Conservation (phyloP, 2,329 filamentous ascomycete species). For the Penicillium sp. region DNA sequence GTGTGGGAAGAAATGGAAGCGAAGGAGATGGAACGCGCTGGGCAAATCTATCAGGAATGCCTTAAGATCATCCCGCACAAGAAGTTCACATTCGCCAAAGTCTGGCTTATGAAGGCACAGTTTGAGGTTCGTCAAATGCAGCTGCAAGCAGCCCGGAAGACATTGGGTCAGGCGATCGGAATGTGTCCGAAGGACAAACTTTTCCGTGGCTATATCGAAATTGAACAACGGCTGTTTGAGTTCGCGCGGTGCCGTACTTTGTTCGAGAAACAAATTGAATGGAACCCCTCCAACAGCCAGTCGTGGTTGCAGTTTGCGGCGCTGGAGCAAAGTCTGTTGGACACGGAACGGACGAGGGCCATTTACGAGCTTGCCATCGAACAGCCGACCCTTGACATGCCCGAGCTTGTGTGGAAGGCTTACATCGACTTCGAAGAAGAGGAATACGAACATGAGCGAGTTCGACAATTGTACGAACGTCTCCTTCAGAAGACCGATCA, state of each 20-base stretch:
- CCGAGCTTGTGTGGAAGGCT: conserved; percentile 93
- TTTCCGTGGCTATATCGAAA: conserved; percentile 88
- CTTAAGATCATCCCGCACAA: conserved; percentile 88
- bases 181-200: conserved; percentile 95
- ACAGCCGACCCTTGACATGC: conserved; percentile 88
- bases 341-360: conserved; percentile 78
- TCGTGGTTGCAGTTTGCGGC: conserved; percentile 97
- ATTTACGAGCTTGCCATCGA: conserved; percentile 89
- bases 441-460: conserved; percentile 83
- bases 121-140: conserved; percentile 89
- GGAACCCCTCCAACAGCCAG: conserved; percentile 84
- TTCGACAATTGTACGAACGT: conserved; percentile 80
- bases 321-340: conserved; percentile 85
- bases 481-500: conserved; percentile 93
- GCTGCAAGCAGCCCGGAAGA: conserved; percentile 77
- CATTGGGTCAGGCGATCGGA: conserved; percentile 83
- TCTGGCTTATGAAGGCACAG: conserved; percentile 91
- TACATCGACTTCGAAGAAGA: conserved; percentile 99
- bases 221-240: conserved; percentile 91
- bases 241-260: conserved; percentile 87
- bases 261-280: conserved; percentile 91
- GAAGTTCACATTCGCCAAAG: conserved; percentile 94
- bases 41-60: conserved; percentile 88
- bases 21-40: conserved; percentile 72
- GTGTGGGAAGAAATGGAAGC: conserved; percentile 89